Evolutionary conservation across 2,329 filamentous ascomycete genomes (phyloP).

Genomic region (Magnaporthales sp.): DNA sequence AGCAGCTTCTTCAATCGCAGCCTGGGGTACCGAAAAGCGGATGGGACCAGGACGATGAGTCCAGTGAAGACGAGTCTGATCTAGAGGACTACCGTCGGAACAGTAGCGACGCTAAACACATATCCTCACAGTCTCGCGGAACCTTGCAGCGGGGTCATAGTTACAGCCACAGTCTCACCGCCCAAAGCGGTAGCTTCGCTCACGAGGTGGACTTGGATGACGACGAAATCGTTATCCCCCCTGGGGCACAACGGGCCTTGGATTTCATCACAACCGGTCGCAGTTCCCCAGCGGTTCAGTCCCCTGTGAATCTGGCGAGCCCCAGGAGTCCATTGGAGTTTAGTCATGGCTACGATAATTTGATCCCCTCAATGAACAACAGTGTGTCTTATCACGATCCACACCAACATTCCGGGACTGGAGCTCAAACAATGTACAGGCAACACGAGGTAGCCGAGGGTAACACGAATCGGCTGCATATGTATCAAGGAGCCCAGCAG

Average conservation of each 20-base stretch:
- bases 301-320: background rate
- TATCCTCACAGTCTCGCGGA: background rate
- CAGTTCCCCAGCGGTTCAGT: slow-evolving; percentile 14
- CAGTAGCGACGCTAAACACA: background rate
- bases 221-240: slow-evolving; percentile 25
- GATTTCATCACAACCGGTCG: slow-evolving; percentile 40
- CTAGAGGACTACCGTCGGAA: slow-evolving; percentile 16
- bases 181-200: background rate
- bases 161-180: slow-evolving; percentile 4
- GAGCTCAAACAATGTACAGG: slow-evolving; percentile 35
- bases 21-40: slow-evolving; percentile 32
- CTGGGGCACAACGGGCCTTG: slow-evolving; percentile 38
- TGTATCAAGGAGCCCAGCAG: background rate
- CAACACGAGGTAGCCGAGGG: slow-evolving; percentile 33
- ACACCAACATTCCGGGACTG: slow-evolving; percentile 33
- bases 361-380: slow-evolving; percentile 11
- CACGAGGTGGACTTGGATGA: slow-evolving; percentile 14
- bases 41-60: slow-evolving; percentile 41
- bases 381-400: slow-evolving; percentile 34
- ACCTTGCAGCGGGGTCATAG: background rate
- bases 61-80: slow-evolving; percentile 28
- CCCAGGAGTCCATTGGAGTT: background rate
- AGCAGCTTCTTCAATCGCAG: background rate
- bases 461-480: background rate
- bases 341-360: background rate